Percentiles rank a stretch among this genome's conserved stretches.
Evolutionary conservation across 306 rosid genomes (phyloP).

Genomic region (Quercus berberidifolia): DNA sequence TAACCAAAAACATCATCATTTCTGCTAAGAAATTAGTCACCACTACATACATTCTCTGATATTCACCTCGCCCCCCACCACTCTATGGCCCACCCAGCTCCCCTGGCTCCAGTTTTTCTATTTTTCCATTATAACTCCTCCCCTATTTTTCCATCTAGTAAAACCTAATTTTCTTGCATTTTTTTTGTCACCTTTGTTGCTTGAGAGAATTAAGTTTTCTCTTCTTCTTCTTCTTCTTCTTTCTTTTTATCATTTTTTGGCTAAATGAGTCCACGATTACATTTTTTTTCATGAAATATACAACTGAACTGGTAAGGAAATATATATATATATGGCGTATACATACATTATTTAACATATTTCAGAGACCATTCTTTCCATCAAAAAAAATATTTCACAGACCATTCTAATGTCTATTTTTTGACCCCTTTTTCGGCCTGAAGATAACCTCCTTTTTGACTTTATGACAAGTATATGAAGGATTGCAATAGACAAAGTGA

Average conservation of each 20-base stretch:
- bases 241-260: no score
- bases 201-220: no score
- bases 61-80: slow-evolving; percentile 15
- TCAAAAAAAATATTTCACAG: no score
- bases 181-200: neutral
- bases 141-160: neutral
- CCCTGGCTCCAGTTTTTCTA: slow-evolving; percentile 7
- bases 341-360: no score
- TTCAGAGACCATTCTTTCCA: no score
- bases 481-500: neutral
- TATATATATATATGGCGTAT: no score
- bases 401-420: neutral
- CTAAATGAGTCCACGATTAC: no score
- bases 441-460: slow-evolving; percentile 14
- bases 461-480: slow-evolving; percentile 1
- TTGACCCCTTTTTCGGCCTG: no score
- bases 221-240: no score
- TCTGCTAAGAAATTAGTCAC: slow-evolving; percentile 33
- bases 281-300: no score
- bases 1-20: slow-evolving; percentile 46
- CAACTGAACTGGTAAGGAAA: no score
- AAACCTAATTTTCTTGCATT: neutral
- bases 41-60: slow-evolving; percentile 36
- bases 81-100: slow-evolving; percentile 44
- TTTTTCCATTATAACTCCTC: neutral